Conservation (phyloP, 129 eudicot genomes). For the Sambucus nigra region DNA sequence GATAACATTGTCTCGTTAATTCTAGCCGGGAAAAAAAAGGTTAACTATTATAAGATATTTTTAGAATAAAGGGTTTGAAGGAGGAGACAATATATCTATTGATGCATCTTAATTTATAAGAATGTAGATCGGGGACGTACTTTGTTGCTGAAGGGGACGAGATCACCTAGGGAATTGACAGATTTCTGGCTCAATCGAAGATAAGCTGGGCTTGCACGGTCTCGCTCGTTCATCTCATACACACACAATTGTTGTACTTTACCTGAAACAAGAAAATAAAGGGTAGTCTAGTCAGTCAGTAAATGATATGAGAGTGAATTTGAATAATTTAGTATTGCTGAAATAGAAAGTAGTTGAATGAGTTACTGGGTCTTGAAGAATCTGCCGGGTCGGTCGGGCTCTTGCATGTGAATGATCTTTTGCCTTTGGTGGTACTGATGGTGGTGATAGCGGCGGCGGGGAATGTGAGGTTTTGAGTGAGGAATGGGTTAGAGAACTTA, state of each 20-base stretch:
- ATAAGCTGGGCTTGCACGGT: constrained; percentile 85
- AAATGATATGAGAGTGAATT: neutral
- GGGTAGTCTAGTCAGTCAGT: neutral
- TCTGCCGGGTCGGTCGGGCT: constrained; percentile 35
- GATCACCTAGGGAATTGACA: constrained; percentile 74
- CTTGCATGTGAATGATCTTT: constrained; percentile 27
- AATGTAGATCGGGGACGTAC: constrained; percentile 16
- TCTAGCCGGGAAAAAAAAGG: no score
- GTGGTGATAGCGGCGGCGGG: constrained; percentile 11
- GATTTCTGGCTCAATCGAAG: constrained; percentile 75
- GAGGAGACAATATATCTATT: no score
- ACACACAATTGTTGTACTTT: constrained; percentile 62
- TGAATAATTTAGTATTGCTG: neutral
- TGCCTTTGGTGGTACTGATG: no score
- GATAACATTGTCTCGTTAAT: no score
- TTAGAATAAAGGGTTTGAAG: no score
- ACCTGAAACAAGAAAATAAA: constrained; percentile 21
- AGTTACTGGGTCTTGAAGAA: constrained; percentile 42
- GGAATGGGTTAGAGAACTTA: constrained; percentile 1
- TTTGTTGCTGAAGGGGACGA: constrained; percentile 78
- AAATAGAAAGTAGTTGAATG: neutral
- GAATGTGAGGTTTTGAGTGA: constrained; percentile 1
- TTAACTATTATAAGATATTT: no score
- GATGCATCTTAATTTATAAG: neutral
- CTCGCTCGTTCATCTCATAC: constrained; percentile 87